Evolutionary conservation across 2,329 filamentous ascomycete species (phyloP).

Genomic region (Sporothrix pseudoabietina): DNA sequence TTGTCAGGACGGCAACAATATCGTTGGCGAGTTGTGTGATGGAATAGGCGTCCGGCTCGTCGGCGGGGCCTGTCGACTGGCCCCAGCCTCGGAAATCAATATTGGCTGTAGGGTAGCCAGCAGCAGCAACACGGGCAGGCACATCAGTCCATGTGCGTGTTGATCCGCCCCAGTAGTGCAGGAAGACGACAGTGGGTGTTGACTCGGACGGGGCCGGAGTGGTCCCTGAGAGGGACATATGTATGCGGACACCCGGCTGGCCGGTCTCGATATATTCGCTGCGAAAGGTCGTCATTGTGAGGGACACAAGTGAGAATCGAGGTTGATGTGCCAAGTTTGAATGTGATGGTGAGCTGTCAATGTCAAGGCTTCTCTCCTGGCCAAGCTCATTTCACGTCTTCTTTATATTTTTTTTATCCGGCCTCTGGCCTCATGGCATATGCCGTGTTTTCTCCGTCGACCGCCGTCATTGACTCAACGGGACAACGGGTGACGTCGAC

Average conservation of each 20-base stretch:
- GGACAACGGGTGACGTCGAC: neutral
- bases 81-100: slow-evolving; percentile 46
- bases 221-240: neutral
- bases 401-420: neutral
- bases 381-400: neutral
- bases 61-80: slow-evolving; percentile 39
- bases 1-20: slow-evolving; percentile 36
- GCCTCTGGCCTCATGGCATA: neutral
- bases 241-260: slow-evolving; percentile 7
- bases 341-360: neutral
- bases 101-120: slow-evolving; percentile 37
- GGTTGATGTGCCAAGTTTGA: neutral
- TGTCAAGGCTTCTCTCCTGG: neutral
- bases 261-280: slow-evolving; percentile 6
- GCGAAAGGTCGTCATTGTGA: neutral
- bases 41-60: slow-evolving; percentile 38
- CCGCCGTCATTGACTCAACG: neutral
- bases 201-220: neutral
- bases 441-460: neutral
- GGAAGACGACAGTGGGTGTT: slow-evolving; percentile 37
- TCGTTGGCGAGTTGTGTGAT: slow-evolving; percentile 37
- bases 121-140: slow-evolving; percentile 30
- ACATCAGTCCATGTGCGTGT: slow-evolving; percentile 40
- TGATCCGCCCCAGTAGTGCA: slow-evolving; percentile 47
- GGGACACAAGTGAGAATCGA: neutral